These are phyloP conservation scores for Lepidium africanum DNA, from an alignment of 345 rosid species.

Conservation along the genomic window DNA sequence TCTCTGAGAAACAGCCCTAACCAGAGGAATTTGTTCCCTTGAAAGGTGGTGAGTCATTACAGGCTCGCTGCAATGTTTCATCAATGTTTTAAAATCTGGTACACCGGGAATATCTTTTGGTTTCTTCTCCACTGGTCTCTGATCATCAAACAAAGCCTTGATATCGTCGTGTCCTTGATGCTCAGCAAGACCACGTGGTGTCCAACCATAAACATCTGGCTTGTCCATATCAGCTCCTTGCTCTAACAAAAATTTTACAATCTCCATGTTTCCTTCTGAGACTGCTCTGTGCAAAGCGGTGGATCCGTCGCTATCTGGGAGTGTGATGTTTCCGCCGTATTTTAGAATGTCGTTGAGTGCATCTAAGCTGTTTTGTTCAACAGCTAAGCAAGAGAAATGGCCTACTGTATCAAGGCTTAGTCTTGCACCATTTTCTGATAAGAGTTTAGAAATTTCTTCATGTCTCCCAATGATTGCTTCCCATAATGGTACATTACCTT, in stretches of 20 bases:
- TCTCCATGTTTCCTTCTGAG: slow-evolving; percentile 60
- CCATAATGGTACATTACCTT: slow-evolving; percentile 80
- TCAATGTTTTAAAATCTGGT: slow-evolving; percentile 26
- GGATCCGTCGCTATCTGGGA: slow-evolving; percentile 37
- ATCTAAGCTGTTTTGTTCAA: slow-evolving; percentile 49
- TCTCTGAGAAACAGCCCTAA: slow-evolving; percentile 27
- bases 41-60: slow-evolving; percentile 28
- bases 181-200: slow-evolving; percentile 59
- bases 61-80: slow-evolving; percentile 58
- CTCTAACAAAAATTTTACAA: slow-evolving; percentile 56
- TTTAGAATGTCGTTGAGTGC: slow-evolving; percentile 46
- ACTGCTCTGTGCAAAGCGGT: slow-evolving; percentile 65
- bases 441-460: slow-evolving; percentile 40
- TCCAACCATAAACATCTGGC: slow-evolving; percentile 69
- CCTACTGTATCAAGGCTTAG: slow-evolving; percentile 49
- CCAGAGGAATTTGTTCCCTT: slow-evolving; percentile 39
- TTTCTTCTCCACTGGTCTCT: slow-evolving; percentile 20
- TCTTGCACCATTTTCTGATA: slow-evolving; percentile 56
- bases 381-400: slow-evolving; percentile 45
- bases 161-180: slow-evolving; percentile 81
- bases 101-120: background rate
- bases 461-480: slow-evolving; percentile 68
- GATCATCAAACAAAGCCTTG: slow-evolving; percentile 32
- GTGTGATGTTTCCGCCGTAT: slow-evolving; percentile 60
- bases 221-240: slow-evolving; percentile 58